These are phyloP conservation scores for Symmetrospora coprosmae DNA, from an alignment of 768 basidiomycete species.

Conservation along the genomic window DNA sequence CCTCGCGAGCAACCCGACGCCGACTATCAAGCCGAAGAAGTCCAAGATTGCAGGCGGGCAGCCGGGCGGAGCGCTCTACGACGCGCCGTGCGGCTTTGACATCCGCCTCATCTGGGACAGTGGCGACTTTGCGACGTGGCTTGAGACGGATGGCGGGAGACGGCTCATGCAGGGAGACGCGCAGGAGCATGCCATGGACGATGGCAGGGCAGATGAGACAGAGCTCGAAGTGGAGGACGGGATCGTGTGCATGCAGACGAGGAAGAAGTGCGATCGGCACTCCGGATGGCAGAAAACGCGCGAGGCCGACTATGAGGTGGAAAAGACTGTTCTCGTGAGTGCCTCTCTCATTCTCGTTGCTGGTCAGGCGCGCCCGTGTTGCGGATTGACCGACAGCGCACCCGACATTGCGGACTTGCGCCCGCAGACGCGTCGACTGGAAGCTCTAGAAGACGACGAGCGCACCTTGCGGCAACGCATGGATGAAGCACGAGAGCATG, in stretches of 20 bases:
- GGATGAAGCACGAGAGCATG: background rate
- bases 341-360: background rate
- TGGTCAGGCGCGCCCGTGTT: too few species aligned
- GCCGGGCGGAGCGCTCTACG: too few species aligned
- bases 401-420: background rate
- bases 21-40: too few species aligned
- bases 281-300: conserved; percentile 32
- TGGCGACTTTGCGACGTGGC: conserved; percentile 60
- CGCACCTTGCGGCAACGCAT: background rate
- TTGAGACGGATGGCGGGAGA: conserved; percentile 36
- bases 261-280: conserved; percentile 31
- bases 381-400: too few species aligned
- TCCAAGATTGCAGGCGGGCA: too few species aligned
- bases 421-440: background rate
- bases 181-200: conserved; percentile 22
- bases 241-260: conserved; percentile 25
- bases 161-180: conserved; percentile 51
- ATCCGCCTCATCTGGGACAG: conserved; percentile 70
- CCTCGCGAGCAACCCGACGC: conserved; percentile 45
- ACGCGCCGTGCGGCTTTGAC: conserved; percentile 64
- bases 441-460: background rate
- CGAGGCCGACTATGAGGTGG: conserved; percentile 29
- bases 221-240: conserved; percentile 35
- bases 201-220: conserved; percentile 31
- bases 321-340: conserved; percentile 12